Evolutionary conservation across 345 rosid species (phyloP), one percentile per base, ranked within the genome.

Genomic region (Sonneratia alba): DNA sequence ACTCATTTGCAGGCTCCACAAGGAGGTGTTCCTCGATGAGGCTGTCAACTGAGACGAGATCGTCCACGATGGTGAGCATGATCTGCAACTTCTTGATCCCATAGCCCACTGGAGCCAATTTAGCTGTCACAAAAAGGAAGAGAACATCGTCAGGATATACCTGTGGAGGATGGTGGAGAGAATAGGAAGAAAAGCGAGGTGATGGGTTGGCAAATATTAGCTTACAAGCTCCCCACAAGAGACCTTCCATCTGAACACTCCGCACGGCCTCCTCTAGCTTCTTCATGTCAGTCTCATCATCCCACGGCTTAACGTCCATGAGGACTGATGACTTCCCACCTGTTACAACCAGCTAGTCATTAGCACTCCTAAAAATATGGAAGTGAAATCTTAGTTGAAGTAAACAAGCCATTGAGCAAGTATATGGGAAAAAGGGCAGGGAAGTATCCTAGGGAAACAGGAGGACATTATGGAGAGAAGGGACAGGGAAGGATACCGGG

Each of bases 201-300:
- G 37, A 59, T 62, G 2, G 7, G 27, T 4, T 7, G 36, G 38
- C 6, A n/a, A 16, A 21, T 27, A 1, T 68, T 42, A 75, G 62
- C 96, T 9, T 87, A 94, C 98, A 91, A 76, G 97, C 97, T 82
- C 98, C 98, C 97, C 96, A 94, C 0, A 86, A 53, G 42, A 94
- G 97, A 77, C 98, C 97, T 1, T 91, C 91, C 96, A 94, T 77
- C 85, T 88, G 84, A 47, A 91, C 55, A 43, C 77, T 55, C 37
- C 96, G 82, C 42, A 94, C 96, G 67, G 78, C 79, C 81, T 85
- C 92, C 77, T 94, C 96, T 67, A 94, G 78, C 77, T 90, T 90
- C 88, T 86, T 90, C 98, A 94, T 90, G 89, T 94, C 98, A 7
- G 97, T 94, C 83, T 94, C 98, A 70, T 94, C 98, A 77, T 94